Evolutionary conservation across 192 early-diverging fungal species (phyloP).

Genomic region (Coemansia sp.): DNA sequence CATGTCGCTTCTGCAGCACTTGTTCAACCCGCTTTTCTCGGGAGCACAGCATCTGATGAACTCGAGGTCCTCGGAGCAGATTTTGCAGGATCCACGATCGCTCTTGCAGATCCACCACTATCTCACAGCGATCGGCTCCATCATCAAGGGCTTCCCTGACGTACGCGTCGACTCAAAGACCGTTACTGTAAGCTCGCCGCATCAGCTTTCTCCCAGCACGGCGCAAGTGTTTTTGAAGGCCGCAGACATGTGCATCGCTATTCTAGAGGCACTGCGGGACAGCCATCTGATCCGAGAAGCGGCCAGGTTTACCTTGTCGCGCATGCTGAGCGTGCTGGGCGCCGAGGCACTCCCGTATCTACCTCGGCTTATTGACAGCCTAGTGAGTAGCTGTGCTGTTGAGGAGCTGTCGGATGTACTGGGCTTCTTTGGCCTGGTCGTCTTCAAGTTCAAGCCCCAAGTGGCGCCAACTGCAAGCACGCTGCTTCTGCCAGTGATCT

Average conservation of each 20-base stretch:
- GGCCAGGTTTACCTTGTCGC: slow-evolving; percentile 74
- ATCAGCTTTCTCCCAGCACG: slow-evolving; percentile 46
- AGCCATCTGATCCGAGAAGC: slow-evolving; percentile 69
- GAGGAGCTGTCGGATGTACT: slow-evolving; percentile 82
- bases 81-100: slow-evolving; percentile 63
- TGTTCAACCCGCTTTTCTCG: slow-evolving; percentile 74
- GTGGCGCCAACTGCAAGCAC: slow-evolving; percentile 51
- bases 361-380: slow-evolving; percentile 70
- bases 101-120: slow-evolving; percentile 78
- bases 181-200: slow-evolving; percentile 21
- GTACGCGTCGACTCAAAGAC: slow-evolving; percentile 46
- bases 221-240: slow-evolving; percentile 74
- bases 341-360: slow-evolving; percentile 76
- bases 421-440: slow-evolving; percentile 76
- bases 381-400: slow-evolving; percentile 71
- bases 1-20: slow-evolving; percentile 63
- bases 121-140: slow-evolving; percentile 78
- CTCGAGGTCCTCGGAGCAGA: slow-evolving; percentile 48
- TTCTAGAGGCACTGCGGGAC: slow-evolving; percentile 61
- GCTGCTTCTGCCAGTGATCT: slow-evolving; percentile 73
- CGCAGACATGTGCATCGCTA: slow-evolving; percentile 68
- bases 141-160: slow-evolving; percentile 74
- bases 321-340: slow-evolving; percentile 85
- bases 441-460: slow-evolving; percentile 87
- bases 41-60: slow-evolving; percentile 73